Base-by-base conservation (phyloP, 768 basidiomycete species). In the Gyrodon lividus region DNA sequence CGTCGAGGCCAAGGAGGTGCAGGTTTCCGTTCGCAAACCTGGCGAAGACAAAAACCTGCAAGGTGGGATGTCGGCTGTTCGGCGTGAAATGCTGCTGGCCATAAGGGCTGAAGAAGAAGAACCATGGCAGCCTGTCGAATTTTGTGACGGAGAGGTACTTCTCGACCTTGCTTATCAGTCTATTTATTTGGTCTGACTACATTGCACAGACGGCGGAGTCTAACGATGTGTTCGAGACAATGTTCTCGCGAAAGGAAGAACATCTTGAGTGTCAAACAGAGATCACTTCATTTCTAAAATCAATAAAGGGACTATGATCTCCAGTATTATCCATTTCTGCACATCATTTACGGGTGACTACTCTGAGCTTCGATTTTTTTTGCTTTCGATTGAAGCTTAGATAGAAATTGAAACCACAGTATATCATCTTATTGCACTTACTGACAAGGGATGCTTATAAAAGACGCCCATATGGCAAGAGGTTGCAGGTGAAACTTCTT, bases 91-190 rank as follows among this genome's bases (percentile, higher is more conserved):
- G 79, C 67, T 93, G 20, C 76, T 79, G 43, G 73, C 78, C n/a
- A 82, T 91, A 34, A 79, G 87, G 24, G 72, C 72, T 3, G 90
- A 92, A 62, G 87, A 90, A 60, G 89, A 91, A 47, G 90, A 90
- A 62, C 70, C 69, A 46, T 93, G 90, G 90, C 72, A 83, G 59
- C 73, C 81, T 41, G 72, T 89, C 20, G 75, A 83, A 43, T 91
- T 84, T 64, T 82, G 73, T 59, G 83, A 83, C 57, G 75, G 75
- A 34, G 77, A 81, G 71, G 90, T 92, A 55, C 50, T 80, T 66
- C 23, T 47, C 30, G 5, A 23, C n/a, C 23, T 33, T 47, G 1
- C 48, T 43, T 44, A 20, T 28, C 20, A 19, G 28, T 8, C 12
- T 17, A 12, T 53, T 30, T 33, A 46, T 48, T 43, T 46, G 51